These are phyloP conservation scores for Earliella scabrosa DNA, from an alignment of 1,284 basidiomycete species.

Conservation along the genomic window DNA sequence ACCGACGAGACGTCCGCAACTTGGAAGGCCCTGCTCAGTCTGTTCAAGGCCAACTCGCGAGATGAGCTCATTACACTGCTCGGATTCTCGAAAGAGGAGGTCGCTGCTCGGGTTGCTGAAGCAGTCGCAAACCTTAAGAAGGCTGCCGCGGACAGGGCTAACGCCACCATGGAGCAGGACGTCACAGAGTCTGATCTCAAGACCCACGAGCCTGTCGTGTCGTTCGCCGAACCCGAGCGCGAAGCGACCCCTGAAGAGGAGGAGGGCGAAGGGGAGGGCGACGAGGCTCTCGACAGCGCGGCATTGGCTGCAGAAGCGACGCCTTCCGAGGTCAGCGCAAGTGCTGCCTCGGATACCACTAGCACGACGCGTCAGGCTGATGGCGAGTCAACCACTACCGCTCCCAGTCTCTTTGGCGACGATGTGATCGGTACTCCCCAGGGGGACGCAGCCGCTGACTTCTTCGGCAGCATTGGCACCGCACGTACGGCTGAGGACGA, in stretches of 20 bases:
- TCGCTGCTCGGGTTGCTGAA: slow-evolving; percentile 80
- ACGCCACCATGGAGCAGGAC: slow-evolving; percentile 36
- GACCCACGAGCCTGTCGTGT: slow-evolving; percentile 72
- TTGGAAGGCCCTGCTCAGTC: slow-evolving; percentile 89
- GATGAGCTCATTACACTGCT: slow-evolving; percentile 92
- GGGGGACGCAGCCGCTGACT: slow-evolving; percentile 76
- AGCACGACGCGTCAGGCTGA: slow-evolving; percentile 65
- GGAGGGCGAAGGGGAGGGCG: slow-evolving; percentile 48
- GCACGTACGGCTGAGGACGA: slow-evolving; percentile 60
- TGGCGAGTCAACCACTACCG: slow-evolving; percentile 80
- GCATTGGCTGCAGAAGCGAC: slow-evolving; percentile 52
- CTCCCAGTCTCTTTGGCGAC: slow-evolving; percentile 88
- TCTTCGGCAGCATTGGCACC: slow-evolving; percentile 84
- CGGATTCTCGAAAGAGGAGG: slow-evolving; percentile 92
- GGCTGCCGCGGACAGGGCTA: slow-evolving; percentile 37
- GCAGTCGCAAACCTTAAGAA: slow-evolving; percentile 79
- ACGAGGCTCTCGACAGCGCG: slow-evolving; percentile 49
- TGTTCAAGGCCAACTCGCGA: slow-evolving; percentile 89
- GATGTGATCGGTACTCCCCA: slow-evolving; percentile 68
- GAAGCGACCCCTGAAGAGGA: slow-evolving; percentile 40
- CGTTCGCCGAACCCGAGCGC: slow-evolving; percentile 73
- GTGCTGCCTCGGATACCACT: slow-evolving; percentile 66
- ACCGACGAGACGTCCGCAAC: slow-evolving; percentile 53
- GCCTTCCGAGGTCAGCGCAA: slow-evolving; percentile 73
- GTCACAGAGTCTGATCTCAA: slow-evolving; percentile 46